Evolutionary conservation across 192 early-diverging fungal species (phyloP).

Genomic region (Glomus cerebriforme): DNA sequence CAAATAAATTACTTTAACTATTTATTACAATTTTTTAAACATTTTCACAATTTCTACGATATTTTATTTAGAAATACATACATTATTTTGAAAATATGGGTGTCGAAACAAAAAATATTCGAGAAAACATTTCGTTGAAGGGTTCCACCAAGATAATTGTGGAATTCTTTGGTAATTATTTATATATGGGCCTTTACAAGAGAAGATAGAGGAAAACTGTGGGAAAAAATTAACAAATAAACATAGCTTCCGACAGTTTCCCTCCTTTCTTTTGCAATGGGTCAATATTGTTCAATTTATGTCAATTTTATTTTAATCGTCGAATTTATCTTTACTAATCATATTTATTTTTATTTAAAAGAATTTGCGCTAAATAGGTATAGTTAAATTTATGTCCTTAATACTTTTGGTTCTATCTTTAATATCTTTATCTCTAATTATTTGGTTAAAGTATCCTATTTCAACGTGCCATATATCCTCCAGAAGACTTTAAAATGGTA

Average conservation of each 20-base stretch:
- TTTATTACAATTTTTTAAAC: no score
- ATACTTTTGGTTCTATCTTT: background rate
- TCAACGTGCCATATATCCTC: slow-evolving; percentile 92
- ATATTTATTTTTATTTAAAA: slow-evolving; percentile 27
- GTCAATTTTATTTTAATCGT: background rate
- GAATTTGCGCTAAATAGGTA: slow-evolving; percentile 82
- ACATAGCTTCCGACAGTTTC: no score
- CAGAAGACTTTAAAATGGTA: slow-evolving; percentile 83
- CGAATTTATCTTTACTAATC: background rate
- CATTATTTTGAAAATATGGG: background rate
- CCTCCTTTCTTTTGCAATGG: no score
- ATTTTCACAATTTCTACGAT: no score
- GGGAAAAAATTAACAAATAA: no score
- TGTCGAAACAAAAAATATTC: slow-evolving; percentile 23
- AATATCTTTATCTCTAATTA: background rate
- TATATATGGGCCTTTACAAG: no score
- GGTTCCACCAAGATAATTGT: slow-evolving; percentile 84
- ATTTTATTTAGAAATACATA: no score
- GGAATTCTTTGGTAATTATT: slow-evolving; percentile 87
- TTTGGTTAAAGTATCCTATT: slow-evolving; percentile 73
- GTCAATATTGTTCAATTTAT: background rate
- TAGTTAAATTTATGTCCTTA: background rate
- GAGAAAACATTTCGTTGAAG: slow-evolving; percentile 71
- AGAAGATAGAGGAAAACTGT: no score
- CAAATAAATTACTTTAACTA: no score